A percentile compares a stretch with the other conserved stretches of the same genome.
Conservation (phyloP, 2,329 filamentous ascomycete genomes). For the Chaetoscypha palmicola region DNA sequence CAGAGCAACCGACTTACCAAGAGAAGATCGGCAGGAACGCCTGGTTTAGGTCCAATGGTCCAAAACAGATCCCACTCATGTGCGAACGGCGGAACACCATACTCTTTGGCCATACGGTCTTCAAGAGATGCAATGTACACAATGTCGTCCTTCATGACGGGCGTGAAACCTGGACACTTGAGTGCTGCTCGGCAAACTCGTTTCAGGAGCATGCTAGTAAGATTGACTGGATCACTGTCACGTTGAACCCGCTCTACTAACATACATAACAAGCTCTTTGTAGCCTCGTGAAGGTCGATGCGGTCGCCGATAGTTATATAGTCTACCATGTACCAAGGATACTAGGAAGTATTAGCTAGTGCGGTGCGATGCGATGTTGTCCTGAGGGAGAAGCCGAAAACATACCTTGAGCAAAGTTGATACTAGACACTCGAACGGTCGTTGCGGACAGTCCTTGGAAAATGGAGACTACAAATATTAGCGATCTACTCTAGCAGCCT, state of each 20-base stretch:
- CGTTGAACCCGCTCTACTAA: constrained; percentile 39
- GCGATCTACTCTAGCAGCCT: too few relatives aligned
- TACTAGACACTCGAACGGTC: constrained; percentile 59
- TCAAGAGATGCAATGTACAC: constrained; percentile 36
- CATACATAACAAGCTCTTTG: constrained; percentile 41
- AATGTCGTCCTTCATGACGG: constrained; percentile 55
- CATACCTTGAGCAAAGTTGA: constrained; percentile 40
- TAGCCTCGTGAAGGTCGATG: constrained; percentile 43
- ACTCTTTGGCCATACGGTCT: constrained; percentile 31
- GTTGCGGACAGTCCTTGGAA: constrained; percentile 53
- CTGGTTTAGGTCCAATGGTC: constrained; percentile 43
- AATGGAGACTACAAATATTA: constrained; percentile 45
- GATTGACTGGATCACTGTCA: constrained; percentile 35
- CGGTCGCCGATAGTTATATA: constrained; percentile 53
- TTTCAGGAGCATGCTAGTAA: constrained; percentile 47
- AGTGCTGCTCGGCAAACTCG: constrained; percentile 47
- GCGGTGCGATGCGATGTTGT: too few relatives aligned
- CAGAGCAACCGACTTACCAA: constrained; percentile 38
- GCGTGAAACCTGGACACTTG: constrained; percentile 53
- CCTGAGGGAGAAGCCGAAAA: neutral
- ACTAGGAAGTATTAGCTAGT: constrained; percentile 32
- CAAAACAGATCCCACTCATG: constrained; percentile 46
- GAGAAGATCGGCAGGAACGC: constrained; percentile 44
- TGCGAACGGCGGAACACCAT: constrained; percentile 43
- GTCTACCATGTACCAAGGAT: constrained; percentile 54